Percentiles rank a stretch among this genome's conserved stretches.
Evolutionary conservation across 495 filamentous ascomycete genomes (phyloP).

Genomic region (Cudoniella acicularis): DNA sequence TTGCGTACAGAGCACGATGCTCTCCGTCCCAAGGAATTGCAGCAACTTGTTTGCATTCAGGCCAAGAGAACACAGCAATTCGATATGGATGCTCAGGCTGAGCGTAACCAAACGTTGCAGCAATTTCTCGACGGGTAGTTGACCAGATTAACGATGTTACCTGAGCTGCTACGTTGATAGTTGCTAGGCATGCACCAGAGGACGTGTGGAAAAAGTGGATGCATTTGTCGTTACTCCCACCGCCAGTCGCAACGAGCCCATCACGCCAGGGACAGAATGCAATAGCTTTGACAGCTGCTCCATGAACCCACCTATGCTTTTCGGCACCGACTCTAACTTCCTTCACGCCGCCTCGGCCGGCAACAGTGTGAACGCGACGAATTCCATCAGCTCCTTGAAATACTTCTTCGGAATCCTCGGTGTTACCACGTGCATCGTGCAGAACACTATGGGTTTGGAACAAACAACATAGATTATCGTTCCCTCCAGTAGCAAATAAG

Average conservation of each 20-base stretch:
- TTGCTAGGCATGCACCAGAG: constrained; percentile 81
- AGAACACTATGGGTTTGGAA: constrained; percentile 68
- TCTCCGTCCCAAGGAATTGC: constrained; percentile 85
- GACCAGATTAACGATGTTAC: constrained; percentile 94
- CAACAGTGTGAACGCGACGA: constrained; percentile 16
- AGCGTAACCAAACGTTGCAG: constrained; percentile 92
- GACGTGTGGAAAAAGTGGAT: constrained; percentile 94
- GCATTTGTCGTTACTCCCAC: constrained; percentile 87
- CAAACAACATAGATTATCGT: constrained; percentile 84
- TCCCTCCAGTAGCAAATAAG: constrained; percentile 82
- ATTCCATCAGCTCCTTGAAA: constrained; percentile 10
- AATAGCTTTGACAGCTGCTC: constrained; percentile 92
- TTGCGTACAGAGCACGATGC: constrained; percentile 72
- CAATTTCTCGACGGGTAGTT: constrained; percentile 78
- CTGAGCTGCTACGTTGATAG: constrained; percentile 88
- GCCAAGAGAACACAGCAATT: constrained; percentile 95
- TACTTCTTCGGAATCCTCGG: constrained; percentile 3
- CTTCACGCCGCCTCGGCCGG: constrained; percentile 18
- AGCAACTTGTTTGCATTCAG: constrained; percentile 82
- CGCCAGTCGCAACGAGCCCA: constrained; percentile 84
- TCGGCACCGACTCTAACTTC: constrained; percentile 46
- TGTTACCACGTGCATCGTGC: constrained; percentile 5
- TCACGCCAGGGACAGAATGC: constrained; percentile 96
- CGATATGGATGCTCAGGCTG: constrained; percentile 88
- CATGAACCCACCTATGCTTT: constrained; percentile 71